Evolutionary conservation across 257 asterid genomes (phyloP), one percentile per base, ranked within the genome.

Genomic region (Avicennia marina): DNA sequence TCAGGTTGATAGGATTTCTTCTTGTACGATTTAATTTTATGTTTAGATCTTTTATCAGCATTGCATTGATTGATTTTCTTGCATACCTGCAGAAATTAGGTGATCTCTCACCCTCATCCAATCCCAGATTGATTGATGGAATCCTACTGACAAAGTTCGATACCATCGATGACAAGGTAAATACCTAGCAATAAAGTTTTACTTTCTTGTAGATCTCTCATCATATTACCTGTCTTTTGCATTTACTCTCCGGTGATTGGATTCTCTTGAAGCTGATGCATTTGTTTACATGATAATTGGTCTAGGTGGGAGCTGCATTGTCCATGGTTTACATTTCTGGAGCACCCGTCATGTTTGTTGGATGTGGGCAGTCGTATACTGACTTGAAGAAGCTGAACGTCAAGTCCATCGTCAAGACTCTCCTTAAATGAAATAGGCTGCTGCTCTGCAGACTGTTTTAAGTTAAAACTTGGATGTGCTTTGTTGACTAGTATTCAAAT

Each of bases 291-390:
- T 13, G 19, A 26, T 6, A 18, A 39, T 56, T 72, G 60, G 21
- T 32, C 12, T 58, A 90, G 98, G 98, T 91, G 21, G 98, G 98
- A 68, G 98, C 98, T 55, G 98, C 98, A 5, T 63, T 91, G 13
- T 91, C 98, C 1, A 91, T 91, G 98, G 98, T 91, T 15, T 91
- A 91, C 75, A 70, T 83, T n/a, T 91, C 98, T 4, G 96, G 98
- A 40, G 76, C 98, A 7, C 98, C 98, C 0, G 94, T 91, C 38
- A 91, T 91, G 95, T 91, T 91, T 44, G 94, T 91, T 34, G 98
- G 98, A 25, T 91, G 98, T 53, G 98, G 98, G 52, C 98, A 88
- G 81, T 91, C 96, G 0, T 88, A 87, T 41, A 85, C 94, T 0
- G 98, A 88, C 66, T 58, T 91, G 84, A 90, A 87, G 94, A 87